These are phyloP conservation scores for Stephania yunnanensis DNA, from an alignment of 164 flowering plant genomes.

Conservation along the genomic window DNA sequence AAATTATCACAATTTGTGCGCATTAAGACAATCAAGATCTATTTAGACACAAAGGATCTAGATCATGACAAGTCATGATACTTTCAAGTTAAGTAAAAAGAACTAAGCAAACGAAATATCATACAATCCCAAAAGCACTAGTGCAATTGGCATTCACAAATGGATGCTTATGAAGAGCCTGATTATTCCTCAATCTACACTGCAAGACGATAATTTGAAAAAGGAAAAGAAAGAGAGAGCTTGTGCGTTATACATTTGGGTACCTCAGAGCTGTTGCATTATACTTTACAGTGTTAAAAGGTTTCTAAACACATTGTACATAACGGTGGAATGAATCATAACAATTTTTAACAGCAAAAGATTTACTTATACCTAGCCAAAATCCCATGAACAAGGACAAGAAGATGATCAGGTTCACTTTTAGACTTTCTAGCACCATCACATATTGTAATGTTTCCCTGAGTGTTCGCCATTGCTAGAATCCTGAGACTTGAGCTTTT, in stretches of 20 bases:
- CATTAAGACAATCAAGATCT: background rate
- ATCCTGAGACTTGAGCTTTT: slow-evolving; percentile 32
- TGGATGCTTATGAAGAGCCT: background rate
- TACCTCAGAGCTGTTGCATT: background rate
- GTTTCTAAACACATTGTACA: background rate
- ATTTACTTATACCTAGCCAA: slow-evolving; percentile 60
- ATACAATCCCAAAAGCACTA: background rate
- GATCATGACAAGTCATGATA: background rate
- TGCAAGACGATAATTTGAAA: background rate
- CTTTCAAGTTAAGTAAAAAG: background rate
- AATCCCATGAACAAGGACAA: slow-evolving; percentile 96
- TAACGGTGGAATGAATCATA: background rate
- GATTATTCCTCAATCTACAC: background rate
- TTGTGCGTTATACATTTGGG: background rate
- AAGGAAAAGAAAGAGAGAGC: background rate
- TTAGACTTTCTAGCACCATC: slow-evolving; percentile 22
- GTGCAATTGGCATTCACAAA: background rate
- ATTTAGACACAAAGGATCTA: background rate
- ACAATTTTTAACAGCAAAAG: background rate
- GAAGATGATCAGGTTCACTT: slow-evolving; percentile 86
- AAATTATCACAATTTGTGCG: background rate
- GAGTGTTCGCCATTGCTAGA: slow-evolving; percentile 53
- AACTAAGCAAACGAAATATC: background rate
- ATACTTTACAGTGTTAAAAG: background rate
- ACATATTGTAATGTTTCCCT: slow-evolving; percentile 40